phyloP scores from a whole-genome alignment of 1,284 basidiomycete species.

The Heimioporus retisporus region DNA sequence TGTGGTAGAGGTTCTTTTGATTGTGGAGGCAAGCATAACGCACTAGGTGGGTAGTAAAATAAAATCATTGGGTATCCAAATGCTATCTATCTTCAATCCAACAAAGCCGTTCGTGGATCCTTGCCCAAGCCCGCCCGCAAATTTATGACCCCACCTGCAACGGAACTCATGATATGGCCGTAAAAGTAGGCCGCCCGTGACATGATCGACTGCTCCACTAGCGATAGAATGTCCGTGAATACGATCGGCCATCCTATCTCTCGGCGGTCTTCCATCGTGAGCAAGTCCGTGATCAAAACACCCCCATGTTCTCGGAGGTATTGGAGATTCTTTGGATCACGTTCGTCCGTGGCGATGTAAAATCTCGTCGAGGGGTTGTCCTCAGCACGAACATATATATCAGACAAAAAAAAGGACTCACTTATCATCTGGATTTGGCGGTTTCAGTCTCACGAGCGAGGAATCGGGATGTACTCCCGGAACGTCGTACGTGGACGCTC shows the following conservation, averaged over 20 bases:
- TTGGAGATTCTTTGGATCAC: constrained; percentile 44
- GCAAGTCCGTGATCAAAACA: constrained; percentile 53
- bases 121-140: constrained; percentile 49
- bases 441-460: constrained; percentile 32
- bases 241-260: constrained; percentile 55
- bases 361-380: constrained; percentile 39
- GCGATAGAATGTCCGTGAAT: constrained; percentile 55
- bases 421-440: constrained; percentile 37
- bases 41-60: no score
- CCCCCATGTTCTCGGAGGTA: constrained; percentile 49
- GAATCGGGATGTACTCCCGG: constrained; percentile 36
- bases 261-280: constrained; percentile 52
- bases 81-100: constrained; percentile 37
- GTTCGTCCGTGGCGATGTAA: constrained; percentile 61
- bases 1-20: no score
- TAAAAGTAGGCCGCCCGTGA: constrained; percentile 55
- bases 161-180: constrained; percentile 54
- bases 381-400: background rate
- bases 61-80: no score
- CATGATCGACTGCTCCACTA: constrained; percentile 57
- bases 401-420: constrained; percentile 14
- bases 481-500: constrained; percentile 37
- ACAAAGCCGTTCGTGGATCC: constrained; percentile 49
- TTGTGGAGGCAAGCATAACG: no score
- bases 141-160: constrained; percentile 56